A percentile compares a stretch with the other conserved stretches of the same genome.
Conservation (phyloP, 495 filamentous ascomycete genomes). For the Penicillium macrosclerotiorum region DNA sequence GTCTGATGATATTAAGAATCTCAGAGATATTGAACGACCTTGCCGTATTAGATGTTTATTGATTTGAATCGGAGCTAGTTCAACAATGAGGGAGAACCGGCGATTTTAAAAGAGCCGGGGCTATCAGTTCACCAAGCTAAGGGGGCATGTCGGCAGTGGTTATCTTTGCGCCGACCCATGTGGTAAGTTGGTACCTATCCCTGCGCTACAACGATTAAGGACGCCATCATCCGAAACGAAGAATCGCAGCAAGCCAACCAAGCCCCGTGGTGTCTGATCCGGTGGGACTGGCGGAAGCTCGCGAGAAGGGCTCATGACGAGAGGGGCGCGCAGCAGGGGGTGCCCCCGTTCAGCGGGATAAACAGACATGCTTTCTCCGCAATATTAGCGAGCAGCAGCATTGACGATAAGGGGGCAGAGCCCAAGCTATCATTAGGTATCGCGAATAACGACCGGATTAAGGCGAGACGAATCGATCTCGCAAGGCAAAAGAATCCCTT, state of each 20-base stretch:
- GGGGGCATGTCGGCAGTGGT: slow-evolving; percentile 5
- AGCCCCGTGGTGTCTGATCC: not conserved
- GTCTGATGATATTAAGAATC: no score
- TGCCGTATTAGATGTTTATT: not conserved
- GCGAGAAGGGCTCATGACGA: slow-evolving; percentile 3
- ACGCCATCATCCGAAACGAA: not conserved
- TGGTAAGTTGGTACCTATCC: slow-evolving; percentile 1
- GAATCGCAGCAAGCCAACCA: not conserved
- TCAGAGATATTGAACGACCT: no score
- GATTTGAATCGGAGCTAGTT: not conserved
- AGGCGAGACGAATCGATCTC: not conserved
- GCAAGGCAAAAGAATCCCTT: not conserved
- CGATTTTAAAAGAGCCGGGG: not conserved
- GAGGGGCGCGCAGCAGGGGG: not conserved
- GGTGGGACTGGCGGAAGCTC: slow-evolving; percentile 2
- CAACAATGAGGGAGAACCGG: not conserved
- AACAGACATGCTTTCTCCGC: slow-evolving; percentile 5
- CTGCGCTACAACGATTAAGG: slow-evolving; percentile 9
- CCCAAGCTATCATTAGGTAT: not conserved
- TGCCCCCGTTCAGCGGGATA: not conserved
- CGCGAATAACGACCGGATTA: not conserved
- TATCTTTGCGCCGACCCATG: slow-evolving; percentile 17
- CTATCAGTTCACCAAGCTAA: not conserved
- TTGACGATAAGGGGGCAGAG: not conserved
- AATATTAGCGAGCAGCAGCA: not conserved